Evolutionary conservation across 1,284 basidiomycete species (phyloP).

Genomic region (Schizopora paradoxa): DNA sequence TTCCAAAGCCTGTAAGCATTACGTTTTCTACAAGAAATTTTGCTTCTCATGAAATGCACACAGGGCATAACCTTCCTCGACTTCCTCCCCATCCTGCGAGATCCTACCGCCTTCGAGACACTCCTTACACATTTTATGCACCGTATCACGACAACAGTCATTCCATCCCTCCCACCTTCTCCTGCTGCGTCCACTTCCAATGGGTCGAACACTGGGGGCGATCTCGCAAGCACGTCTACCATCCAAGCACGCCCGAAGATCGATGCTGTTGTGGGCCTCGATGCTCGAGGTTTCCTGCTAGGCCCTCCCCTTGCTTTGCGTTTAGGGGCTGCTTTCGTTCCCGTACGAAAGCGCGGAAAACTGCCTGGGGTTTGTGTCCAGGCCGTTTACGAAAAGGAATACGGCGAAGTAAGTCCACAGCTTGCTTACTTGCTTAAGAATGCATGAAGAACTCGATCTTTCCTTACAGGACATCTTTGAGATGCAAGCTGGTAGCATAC

Average conservation of each 20-base stretch:
- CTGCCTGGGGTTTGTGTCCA: constrained; percentile 82
- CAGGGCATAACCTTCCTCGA: constrained; percentile 83
- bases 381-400: constrained; percentile 90
- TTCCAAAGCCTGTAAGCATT: constrained; percentile 75
- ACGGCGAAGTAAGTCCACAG: constrained; percentile 62
- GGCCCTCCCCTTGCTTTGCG: constrained; percentile 91
- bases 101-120: constrained; percentile 83
- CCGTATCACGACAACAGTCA: constrained; percentile 55
- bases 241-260: too few species aligned
- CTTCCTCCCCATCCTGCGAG: constrained; percentile 84
- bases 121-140: constrained; percentile 88
- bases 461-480: constrained; percentile 78
- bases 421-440: background rate
- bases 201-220: constrained; percentile 68
- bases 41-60: background rate
- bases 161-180: constrained; percentile 13
- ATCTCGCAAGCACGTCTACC: constrained; percentile 46
- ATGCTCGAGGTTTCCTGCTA: constrained; percentile 94
- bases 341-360: constrained; percentile 93
- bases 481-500: constrained; percentile 88
- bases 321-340: constrained; percentile 92
- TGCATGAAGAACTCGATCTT: constrained; percentile 7
- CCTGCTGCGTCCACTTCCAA: too few species aligned
- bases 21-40: background rate
- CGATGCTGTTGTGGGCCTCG: constrained; percentile 93